These are phyloP conservation scores for Ophiostoma pallidulum DNA, from an alignment of 2,329 filamentous ascomycete species.

Conservation along the genomic window DNA sequence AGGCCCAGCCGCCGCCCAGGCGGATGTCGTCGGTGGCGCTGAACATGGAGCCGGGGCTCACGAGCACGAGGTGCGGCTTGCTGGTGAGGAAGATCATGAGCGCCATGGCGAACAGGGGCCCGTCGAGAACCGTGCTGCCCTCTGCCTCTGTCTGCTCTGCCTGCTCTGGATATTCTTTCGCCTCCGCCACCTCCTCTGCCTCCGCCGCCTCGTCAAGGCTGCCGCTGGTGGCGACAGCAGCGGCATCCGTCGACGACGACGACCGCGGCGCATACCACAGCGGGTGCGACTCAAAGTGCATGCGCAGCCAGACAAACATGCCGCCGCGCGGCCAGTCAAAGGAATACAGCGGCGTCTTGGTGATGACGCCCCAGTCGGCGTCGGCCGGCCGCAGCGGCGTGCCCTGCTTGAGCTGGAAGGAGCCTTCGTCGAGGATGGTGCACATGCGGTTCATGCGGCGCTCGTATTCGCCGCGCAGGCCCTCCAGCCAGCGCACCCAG, in stretches of 20 bases:
- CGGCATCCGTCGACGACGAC: too few species aligned
- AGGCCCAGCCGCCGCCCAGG: slow-evolving; percentile 55
- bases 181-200: too few species aligned
- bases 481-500: slow-evolving; percentile 86
- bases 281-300: slow-evolving; percentile 65
- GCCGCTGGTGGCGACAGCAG: not conserved
- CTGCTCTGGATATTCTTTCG: too few species aligned
- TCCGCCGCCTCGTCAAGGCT: slow-evolving; percentile 13
- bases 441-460: slow-evolving; percentile 76
- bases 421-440: slow-evolving; percentile 57
- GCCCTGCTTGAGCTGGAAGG: slow-evolving; percentile 56
- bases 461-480: slow-evolving; percentile 76
- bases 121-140: slow-evolving; percentile 39
- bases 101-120: slow-evolving; percentile 49
- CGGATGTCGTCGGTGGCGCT: slow-evolving; percentile 53
- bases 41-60: slow-evolving; percentile 65
- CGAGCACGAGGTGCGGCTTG: slow-evolving; percentile 60
- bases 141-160: too few species aligned
- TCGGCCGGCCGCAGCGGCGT: slow-evolving; percentile 33
- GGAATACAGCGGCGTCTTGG: slow-evolving; percentile 62
- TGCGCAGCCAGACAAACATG: slow-evolving; percentile 82
- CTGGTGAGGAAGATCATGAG: slow-evolving; percentile 63
- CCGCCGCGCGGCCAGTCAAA: slow-evolving; percentile 76
- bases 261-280: slow-evolving; percentile 39
- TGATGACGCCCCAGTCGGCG: slow-evolving; percentile 64